Base-by-base conservation (phyloP, 2,329 filamentous ascomycete genomes). In the Clarireedia monteithiana region DNA sequence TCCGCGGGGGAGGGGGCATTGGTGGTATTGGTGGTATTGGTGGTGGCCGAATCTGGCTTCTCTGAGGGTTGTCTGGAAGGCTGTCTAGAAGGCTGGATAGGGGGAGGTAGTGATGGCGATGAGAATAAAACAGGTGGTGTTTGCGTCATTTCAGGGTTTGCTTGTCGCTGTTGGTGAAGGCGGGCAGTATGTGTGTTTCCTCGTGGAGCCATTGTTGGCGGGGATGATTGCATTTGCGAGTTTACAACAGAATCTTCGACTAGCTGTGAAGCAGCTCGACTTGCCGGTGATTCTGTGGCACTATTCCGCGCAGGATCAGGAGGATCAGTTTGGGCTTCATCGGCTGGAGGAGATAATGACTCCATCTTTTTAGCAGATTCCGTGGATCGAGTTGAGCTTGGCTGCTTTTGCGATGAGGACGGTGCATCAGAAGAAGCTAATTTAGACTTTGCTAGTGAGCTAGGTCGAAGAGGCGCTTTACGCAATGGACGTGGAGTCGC, bases 81-180 rank as follows among this genome's bases (percentile, higher is more conserved):
- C 9, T 63, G 59, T 20, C 50, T 59, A 27, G 50, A 48, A 15
- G 58, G 53, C 20, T 60, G 62, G 45, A 65, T 60, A 30, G 60
- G 66, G 20, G 67, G 66, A 24, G 67, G 67, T 47, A 69, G 60
- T 17, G 66, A 59, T 40, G 67, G 68, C 17, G 68, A 70, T 14
- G 67, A 69, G 53, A 69, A 69, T 6, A 66, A 48, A 14, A 68
- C 68, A 9, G 65, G 65, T 27, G 66, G 67, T 6, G 67, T 69
- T 50, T 67, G 62, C 30, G 62, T 61, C 12, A 58, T 44, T 42
- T 62, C 58, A 20, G 62, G 59, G 47, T 64, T 56, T 38, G 63
- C 53, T 23, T 64, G 54, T 27, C 59, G 61, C 53, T 66, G 59
- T 38, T 67, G 62, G 3, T 60, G 63, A 49, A 65, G 55, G 56